Percentiles rank a stretch among this genome's conserved stretches.
Conservation (phyloP, 75 land plant genomes). For the Chamaecyparis obtusa region DNA sequence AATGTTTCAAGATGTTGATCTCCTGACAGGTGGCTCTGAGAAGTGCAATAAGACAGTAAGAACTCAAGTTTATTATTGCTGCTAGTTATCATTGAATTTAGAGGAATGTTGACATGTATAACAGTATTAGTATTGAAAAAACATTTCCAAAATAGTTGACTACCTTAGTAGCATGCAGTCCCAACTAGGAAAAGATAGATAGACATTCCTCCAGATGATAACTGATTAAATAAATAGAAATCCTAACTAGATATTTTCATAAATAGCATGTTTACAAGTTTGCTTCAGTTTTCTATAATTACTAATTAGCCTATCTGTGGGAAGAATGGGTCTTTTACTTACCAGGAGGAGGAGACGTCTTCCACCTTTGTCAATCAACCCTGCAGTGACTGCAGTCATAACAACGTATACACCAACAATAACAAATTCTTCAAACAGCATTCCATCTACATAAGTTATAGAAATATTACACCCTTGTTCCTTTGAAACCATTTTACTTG, state of each 20-base stretch:
- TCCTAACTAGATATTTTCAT: background rate
- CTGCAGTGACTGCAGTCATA: slow-evolving; percentile 67
- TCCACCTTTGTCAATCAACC: slow-evolving; percentile 72
- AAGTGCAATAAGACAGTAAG: background rate
- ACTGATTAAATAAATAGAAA: background rate
- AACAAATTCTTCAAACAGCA: background rate
- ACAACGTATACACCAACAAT: slow-evolving; percentile 39
- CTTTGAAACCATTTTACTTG: background rate
- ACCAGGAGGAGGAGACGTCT: slow-evolving; percentile 77
- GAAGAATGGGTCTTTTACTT: slow-evolving; percentile 16
- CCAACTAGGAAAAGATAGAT: slow-evolving; percentile 2
- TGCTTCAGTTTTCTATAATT: background rate
- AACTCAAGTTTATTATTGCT: background rate
- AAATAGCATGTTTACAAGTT: too few relatives aligned
- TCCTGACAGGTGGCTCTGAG: background rate
- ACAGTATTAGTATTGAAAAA: background rate
- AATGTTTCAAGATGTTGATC: background rate
- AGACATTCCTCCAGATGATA: slow-evolving; percentile 11
- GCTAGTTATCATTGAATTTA: background rate
- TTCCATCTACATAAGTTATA: background rate
- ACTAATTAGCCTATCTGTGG: background rate
- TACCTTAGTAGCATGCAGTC: slow-evolving; percentile 12
- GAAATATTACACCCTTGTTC: background rate
- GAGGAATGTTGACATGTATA: background rate
- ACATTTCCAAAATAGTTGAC: background rate